Evolutionary conservation across 495 filamentous ascomycete species (phyloP).

Genomic region (Aspergillus baeticus): DNA sequence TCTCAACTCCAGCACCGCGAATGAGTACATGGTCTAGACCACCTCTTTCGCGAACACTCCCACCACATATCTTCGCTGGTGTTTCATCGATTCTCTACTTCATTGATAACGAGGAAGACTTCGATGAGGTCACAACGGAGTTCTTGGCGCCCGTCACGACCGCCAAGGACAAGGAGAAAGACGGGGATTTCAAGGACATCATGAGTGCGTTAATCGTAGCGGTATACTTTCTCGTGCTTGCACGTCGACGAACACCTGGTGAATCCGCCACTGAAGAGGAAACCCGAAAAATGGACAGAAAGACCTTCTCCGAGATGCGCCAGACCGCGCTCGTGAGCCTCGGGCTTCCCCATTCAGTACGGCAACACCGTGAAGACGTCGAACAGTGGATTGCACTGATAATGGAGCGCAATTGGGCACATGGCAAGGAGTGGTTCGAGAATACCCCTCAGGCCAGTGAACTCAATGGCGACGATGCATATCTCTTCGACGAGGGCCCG

Average conservation of each 20-base stretch:
- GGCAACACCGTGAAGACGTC: conserved; percentile 51
- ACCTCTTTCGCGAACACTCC: conserved; percentile 44
- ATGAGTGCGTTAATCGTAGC: conserved; percentile 56
- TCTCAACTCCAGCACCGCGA: conserved; percentile 52
- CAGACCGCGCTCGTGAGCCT: conserved; percentile 43
- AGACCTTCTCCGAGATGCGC: conserved; percentile 49
- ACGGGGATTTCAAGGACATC: conserved; percentile 43
- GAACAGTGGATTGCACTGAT: conserved; percentile 59
- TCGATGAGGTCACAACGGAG: conserved; percentile 38
- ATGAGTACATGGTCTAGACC: conserved; percentile 45
- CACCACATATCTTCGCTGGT: conserved; percentile 66
- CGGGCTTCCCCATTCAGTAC: conserved; percentile 32
- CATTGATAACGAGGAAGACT: conserved; percentile 33
- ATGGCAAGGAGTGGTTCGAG: conserved; percentile 64
- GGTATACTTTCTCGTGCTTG: conserved; percentile 62
- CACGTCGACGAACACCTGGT: conserved; percentile 37
- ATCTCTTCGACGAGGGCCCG: conserved; percentile 30
- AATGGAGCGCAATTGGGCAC: conserved; percentile 58
- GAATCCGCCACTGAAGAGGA: conserved; percentile 21
- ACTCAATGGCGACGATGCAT: conserved; percentile 37
- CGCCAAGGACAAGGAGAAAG: conserved; percentile 27
- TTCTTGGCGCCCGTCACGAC: conserved; percentile 39
- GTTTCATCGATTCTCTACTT: conserved; percentile 54
- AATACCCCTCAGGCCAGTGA: conserved; percentile 49
- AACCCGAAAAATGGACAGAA: conserved; percentile 43